These are phyloP conservation scores for Medicago ruthenica DNA, from an alignment of 306 rosid genomes.

Conservation along the genomic window DNA sequence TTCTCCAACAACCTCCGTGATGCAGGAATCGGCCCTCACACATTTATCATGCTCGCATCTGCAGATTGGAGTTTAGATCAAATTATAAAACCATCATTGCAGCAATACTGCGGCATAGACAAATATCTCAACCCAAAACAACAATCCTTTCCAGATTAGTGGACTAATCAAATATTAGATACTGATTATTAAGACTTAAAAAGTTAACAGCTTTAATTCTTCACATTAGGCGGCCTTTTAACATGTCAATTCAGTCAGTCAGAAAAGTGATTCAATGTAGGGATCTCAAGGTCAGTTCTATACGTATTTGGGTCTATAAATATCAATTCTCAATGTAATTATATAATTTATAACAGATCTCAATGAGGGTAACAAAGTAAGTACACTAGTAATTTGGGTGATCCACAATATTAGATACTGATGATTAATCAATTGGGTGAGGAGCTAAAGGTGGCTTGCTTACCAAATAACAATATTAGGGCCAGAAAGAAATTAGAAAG, in stretches of 20 bases:
- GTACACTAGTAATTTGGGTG: not conserved
- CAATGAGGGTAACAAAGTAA: not conserved
- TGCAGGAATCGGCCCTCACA: constrained; percentile 63
- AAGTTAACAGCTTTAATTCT: constrained; percentile 1
- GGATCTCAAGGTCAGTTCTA: not conserved
- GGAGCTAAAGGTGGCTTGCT: not conserved
- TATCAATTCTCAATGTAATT: not conserved
- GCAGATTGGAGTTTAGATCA: constrained; percentile 40
- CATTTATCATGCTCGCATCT: constrained; percentile 77
- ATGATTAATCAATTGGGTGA: not conserved
- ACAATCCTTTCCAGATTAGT: not conserved
- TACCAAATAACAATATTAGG: not conserved
- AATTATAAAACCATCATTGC: constrained; percentile 13
- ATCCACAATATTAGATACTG: not conserved
- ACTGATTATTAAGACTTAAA: not conserved
- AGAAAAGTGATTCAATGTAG: not conserved
- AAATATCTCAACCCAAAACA: constrained; percentile 26
- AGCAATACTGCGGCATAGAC: no score
- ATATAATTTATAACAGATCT: not conserved
- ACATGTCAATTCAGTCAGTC: not conserved
- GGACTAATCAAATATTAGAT: not conserved
- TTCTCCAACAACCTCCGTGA: constrained; percentile 70
- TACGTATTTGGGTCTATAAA: not conserved
- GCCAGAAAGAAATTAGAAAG: not conserved
- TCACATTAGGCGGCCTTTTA: constrained; percentile 16